Evolutionary conservation across 2,329 filamentous ascomycete genomes (phyloP).

Genomic region (Sporothrix humicola): DNA sequence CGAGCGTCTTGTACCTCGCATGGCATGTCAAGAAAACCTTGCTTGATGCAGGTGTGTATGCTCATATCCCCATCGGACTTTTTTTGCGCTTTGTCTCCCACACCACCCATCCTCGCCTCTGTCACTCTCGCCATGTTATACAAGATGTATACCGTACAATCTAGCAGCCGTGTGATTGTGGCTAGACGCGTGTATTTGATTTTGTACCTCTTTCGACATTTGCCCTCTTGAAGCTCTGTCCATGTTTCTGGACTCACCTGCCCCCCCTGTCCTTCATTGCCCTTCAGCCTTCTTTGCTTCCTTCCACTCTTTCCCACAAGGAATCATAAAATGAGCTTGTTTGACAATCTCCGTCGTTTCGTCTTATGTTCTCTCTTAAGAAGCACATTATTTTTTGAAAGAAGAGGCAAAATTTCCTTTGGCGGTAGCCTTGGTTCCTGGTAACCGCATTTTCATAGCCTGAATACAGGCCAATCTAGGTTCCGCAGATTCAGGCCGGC

Average conservation of each 20-base stretch:
- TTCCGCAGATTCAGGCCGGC: conserved; percentile 36
- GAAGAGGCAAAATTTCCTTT: no score
- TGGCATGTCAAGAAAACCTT: background rate
- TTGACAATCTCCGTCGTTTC: background rate
- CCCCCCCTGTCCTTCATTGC: no score
- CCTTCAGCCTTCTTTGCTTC: background rate
- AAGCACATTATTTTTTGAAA: background rate
- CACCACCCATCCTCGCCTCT: background rate
- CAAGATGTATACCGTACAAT: background rate
- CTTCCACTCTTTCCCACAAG: background rate
- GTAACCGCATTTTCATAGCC: conserved; percentile 39
- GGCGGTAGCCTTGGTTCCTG: conserved; percentile 38
- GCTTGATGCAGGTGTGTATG: background rate
- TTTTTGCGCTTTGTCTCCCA: conserved; percentile 22
- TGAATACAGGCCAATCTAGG: conserved; percentile 40
- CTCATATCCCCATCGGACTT: conserved; percentile 29
- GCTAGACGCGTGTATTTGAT: background rate
- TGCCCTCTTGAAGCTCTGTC: background rate
- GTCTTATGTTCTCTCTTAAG: conserved; percentile 1
- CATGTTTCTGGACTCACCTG: background rate
- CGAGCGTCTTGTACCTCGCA: background rate
- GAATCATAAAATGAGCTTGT: background rate
- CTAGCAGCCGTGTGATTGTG: background rate
- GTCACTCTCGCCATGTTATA: background rate
- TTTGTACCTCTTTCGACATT: background rate